Conservation (phyloP, 805 yeast species). For the Ogataea paradorogensis region DNA sequence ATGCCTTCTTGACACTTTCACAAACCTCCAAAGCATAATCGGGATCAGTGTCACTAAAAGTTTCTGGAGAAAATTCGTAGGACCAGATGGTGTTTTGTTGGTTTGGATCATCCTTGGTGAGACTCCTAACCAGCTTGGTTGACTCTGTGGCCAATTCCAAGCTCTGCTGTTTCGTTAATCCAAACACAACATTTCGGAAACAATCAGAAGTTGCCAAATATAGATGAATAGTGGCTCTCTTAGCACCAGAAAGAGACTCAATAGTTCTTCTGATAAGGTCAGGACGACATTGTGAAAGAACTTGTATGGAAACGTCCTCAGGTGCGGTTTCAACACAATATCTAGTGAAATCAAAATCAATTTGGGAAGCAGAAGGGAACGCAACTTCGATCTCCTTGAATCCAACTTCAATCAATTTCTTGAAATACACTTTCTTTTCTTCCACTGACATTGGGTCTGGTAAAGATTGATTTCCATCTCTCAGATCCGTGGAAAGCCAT, state of each 20-base stretch:
- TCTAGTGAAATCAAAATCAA: constrained; percentile 78
- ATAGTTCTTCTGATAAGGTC: constrained; percentile 70
- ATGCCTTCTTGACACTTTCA: constrained; percentile 72
- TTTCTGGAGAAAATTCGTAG: constrained; percentile 76
- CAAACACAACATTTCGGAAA: constrained; percentile 73
- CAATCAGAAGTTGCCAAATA: constrained; percentile 74
- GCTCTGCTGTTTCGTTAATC: constrained; percentile 67
- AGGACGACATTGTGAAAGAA: constrained; percentile 71
- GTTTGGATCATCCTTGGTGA: constrained; percentile 71
- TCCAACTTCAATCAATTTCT: constrained; percentile 67
- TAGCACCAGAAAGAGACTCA: constrained; percentile 69
- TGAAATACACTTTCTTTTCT: constrained; percentile 71
- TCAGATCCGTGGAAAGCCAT: constrained; percentile 76
- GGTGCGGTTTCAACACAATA: constrained; percentile 79
- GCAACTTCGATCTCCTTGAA: constrained; percentile 80
- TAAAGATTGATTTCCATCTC: constrained; percentile 82
- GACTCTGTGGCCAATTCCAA: constrained; percentile 67
- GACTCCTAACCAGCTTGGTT: constrained; percentile 59
- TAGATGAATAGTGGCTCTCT: constrained; percentile 66
- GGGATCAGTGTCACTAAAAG: constrained; percentile 70
- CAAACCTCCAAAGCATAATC: constrained; percentile 74
- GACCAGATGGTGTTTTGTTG: constrained; percentile 65
- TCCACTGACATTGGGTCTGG: constrained; percentile 81
- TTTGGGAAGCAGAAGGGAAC: constrained; percentile 79
- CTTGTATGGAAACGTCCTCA: constrained; percentile 73